Evolutionary conservation across 1,284 basidiomycete species (phyloP).

Genomic region (Inonotus hispidus): DNA sequence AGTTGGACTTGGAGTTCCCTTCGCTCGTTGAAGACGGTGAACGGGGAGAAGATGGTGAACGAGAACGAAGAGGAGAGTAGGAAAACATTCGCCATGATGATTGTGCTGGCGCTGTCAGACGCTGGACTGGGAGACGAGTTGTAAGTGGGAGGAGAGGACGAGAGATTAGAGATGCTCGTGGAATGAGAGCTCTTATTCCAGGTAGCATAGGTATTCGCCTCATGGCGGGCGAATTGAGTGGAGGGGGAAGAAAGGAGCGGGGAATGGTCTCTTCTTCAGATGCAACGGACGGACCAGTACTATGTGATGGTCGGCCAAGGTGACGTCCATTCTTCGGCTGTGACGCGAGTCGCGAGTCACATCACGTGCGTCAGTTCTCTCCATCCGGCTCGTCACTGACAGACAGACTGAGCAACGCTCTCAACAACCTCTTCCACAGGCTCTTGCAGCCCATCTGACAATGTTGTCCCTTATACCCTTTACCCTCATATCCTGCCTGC

Average conservation of each 20-base stretch:
- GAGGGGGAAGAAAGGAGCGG: no score
- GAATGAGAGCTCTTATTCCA: constrained; percentile 28
- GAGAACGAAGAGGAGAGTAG: constrained; percentile 1
- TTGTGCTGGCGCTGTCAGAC: constrained; percentile 18
- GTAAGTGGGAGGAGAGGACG: constrained; percentile 37
- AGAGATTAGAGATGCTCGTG: constrained; percentile 28
- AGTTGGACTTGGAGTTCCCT: constrained; percentile 22
- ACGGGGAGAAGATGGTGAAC: not conserved
- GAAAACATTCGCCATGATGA: constrained; percentile 14
- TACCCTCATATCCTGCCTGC: constrained; percentile 34
- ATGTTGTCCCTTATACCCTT: constrained; percentile 37
- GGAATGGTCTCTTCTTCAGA: no score
- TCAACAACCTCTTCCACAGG: not conserved
- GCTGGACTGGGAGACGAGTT: constrained; percentile 24
- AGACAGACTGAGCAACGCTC: not conserved
- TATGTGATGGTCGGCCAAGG: not conserved
- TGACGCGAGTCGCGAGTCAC: not conserved
- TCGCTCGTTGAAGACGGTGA: constrained; percentile 21
- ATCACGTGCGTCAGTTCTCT: not conserved
- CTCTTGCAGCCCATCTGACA: constrained; percentile 6
- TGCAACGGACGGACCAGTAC: no score
- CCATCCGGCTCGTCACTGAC: not conserved
- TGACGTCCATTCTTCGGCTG: not conserved
- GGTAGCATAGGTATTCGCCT: constrained; percentile 13
- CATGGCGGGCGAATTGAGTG: not conserved